Percentiles rank a stretch among this genome's conserved stretches.
These are phyloP conservation scores for Uncinocarpus reesii DNA, from an alignment of 2,329 filamentous ascomycete species.

Conservation along the genomic window DNA sequence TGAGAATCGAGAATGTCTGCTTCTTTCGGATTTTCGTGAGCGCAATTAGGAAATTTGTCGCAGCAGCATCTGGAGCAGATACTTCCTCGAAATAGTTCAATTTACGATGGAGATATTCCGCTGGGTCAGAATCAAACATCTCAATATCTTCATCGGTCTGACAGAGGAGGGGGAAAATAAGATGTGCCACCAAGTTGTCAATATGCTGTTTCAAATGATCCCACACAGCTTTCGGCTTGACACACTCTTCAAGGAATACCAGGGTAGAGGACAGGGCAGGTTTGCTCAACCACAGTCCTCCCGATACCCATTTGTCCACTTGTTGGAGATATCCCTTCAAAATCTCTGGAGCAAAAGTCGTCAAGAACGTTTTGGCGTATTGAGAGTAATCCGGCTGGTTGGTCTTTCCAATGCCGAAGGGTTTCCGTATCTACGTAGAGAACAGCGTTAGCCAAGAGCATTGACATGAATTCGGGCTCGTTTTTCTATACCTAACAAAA, in stretches of 20 bases:
- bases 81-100: constrained; percentile 97
- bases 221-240: constrained; percentile 97
- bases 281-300: constrained; percentile 88
- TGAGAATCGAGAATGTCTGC: constrained; percentile 88
- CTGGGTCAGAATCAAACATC: constrained; percentile 85
- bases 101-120: constrained; percentile 94
- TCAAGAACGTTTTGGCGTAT: constrained; percentile 84
- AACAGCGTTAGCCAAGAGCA: too few relatives aligned
- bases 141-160: constrained; percentile 85
- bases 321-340: constrained; percentile 88
- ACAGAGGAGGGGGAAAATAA: constrained; percentile 91
- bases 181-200: constrained; percentile 83
- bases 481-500: constrained; percentile 86
- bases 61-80: constrained; percentile 85
- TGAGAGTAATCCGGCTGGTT: constrained; percentile 66
- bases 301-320: constrained; percentile 95
- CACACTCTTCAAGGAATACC: constrained; percentile 91
- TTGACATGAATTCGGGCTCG: too few relatives aligned
- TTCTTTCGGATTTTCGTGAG: constrained; percentile 90
- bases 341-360: constrained; percentile 88
- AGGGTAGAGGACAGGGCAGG: constrained; percentile 87
- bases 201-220: constrained; percentile 84
- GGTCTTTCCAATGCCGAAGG: constrained; percentile 60
- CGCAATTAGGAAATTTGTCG: constrained; percentile 91
- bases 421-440: constrained; percentile 72